These are phyloP conservation scores for Trichopus zeylanicus DNA, from an alignment of 116 monocot species.

Conservation along the genomic window DNA sequence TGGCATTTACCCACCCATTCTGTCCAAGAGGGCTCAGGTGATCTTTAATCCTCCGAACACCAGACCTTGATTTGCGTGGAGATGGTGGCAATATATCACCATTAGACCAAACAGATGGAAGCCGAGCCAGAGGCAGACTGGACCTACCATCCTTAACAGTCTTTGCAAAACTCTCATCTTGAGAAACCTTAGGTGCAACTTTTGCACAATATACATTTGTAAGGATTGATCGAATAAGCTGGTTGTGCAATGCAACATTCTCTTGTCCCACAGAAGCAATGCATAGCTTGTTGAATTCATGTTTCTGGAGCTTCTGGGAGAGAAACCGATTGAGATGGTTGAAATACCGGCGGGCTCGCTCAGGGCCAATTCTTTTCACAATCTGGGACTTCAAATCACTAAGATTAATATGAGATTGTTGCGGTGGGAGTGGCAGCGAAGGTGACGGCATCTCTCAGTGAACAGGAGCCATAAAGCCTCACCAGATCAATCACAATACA, in stretches of 20 bases:
- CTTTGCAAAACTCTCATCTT: constrained; percentile 1
- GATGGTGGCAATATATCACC: constrained; percentile 37
- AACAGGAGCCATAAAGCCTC: constrained; percentile 9
- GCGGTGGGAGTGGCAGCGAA: constrained; percentile 8
- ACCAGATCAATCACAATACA: constrained; percentile 2
- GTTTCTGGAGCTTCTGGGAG: constrained; percentile 33
- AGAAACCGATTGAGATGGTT: constrained; percentile 24
- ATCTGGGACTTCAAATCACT: constrained; percentile 31
- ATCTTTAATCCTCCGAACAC: constrained; percentile 25
- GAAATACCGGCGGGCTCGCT: constrained; percentile 29
- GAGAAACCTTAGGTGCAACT: constrained; percentile 22
- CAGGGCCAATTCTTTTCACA: constrained; percentile 22
- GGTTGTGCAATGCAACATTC: constrained; percentile 55
- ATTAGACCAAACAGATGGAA: constrained; percentile 33
- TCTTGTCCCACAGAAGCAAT: constrained; percentile 26
- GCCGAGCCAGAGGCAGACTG: background rate
- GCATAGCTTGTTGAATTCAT: constrained; percentile 46
- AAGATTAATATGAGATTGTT: constrained; percentile 24
- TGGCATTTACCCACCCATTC: constrained; percentile 32
- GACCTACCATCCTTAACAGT: background rate
- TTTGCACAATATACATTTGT: constrained; percentile 59
- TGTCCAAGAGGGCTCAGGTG: constrained; percentile 30
- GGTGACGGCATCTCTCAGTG: constrained; percentile 24
- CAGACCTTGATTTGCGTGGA: constrained; percentile 24
- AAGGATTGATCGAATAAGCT: constrained; percentile 56